Evolutionary conservation across 2,329 filamentous ascomycete species (phyloP), one percentile per base, ranked within the genome.

Genomic region (Ophiostoma fasciatum): DNA sequence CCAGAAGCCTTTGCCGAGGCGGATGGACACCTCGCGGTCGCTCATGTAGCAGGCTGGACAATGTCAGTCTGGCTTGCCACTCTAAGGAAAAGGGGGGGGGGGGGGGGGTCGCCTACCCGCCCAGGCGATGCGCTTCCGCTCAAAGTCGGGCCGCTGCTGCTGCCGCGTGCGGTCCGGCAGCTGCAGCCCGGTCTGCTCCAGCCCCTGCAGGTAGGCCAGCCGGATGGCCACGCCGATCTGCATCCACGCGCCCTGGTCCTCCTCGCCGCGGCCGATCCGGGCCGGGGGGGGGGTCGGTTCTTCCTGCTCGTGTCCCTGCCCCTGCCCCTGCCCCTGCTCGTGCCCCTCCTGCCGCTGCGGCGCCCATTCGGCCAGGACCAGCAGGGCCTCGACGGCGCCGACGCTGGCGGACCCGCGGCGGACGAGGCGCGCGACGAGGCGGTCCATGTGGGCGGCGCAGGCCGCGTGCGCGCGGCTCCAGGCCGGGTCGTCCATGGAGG

Each of bases 191-290:
- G 77, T 80, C 40, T 74, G 65, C 49, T 83, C 78, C 14, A 83
- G 60, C 2, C 73, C 72, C 13, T 82, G 68, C 34, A 78, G 78
- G 49, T 82, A 82, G 0, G 71, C 78, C 3, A 80, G 68, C 7
- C 78, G 66, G 7, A 83, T 56, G 4, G 78, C 78, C 15, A 78
- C 66, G 2, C 78, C 78, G 6, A 82, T 75, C 46, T 82, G 74
- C 77, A 82, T 82, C 78, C 78, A 83, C 0, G 77, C 76, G 21
- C 78, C 76, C 30, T 78, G 68, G 46, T 83, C 78, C 49, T 82
- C 78, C 51, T 82, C 78, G 8, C 78, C 78, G 37, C 77, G 66
- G 0, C 78, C 78, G 15, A 82, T 73, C 19, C 36, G 27, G 2
- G 34, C 23, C 7, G 33, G 33, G 6, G 19, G 26, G 5, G 27